These are phyloP conservation scores for Leishmania amazonensis DNA, from an alignment of 208 protist species.

Conservation along the genomic window DNA sequence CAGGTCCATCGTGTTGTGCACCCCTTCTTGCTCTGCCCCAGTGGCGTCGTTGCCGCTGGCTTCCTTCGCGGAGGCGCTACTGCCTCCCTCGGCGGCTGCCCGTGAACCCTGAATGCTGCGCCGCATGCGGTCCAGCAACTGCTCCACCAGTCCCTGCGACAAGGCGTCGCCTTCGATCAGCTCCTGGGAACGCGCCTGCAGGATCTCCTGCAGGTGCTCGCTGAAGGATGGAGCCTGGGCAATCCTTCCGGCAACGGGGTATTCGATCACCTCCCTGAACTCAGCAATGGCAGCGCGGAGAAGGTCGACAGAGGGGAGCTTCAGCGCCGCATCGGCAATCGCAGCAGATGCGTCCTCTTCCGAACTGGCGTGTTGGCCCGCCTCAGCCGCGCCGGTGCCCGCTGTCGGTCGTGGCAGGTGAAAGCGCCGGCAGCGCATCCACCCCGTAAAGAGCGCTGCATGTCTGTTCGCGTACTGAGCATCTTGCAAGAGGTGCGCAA, in stretches of 20 bases:
- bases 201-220: slow-evolving; percentile 54
- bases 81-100: slow-evolving; percentile 7
- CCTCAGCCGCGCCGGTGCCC: neutral
- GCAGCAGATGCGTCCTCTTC: slow-evolving; percentile 13
- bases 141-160: slow-evolving; percentile 36
- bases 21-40: slow-evolving; percentile 13
- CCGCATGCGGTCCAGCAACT: slow-evolving; percentile 46
- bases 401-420: slow-evolving; percentile 24
- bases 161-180: slow-evolving; percentile 44
- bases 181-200: slow-evolving; percentile 35
- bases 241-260: slow-evolving; percentile 47
- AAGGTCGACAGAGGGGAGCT: slow-evolving; percentile 29
- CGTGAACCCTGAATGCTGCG: slow-evolving; percentile 25
- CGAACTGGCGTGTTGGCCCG: neutral
- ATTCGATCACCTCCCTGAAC: slow-evolving; percentile 78
- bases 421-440: slow-evolving; percentile 57
- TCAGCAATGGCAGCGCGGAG: slow-evolving; percentile 64
- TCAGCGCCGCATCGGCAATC: slow-evolving; percentile 8
- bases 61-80: neutral
- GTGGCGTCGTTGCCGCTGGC: neutral
- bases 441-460: slow-evolving; percentile 45
- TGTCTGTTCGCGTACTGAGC: slow-evolving; percentile 50
- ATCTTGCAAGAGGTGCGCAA: slow-evolving; percentile 70
- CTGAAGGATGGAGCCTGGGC: slow-evolving; percentile 46
- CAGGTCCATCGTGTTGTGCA: slow-evolving; percentile 62